Evolutionary conservation across 2,329 filamentous ascomycete species (phyloP), one percentile per base, ranked within the genome.

Genomic region (Sporothrix humicola): DNA sequence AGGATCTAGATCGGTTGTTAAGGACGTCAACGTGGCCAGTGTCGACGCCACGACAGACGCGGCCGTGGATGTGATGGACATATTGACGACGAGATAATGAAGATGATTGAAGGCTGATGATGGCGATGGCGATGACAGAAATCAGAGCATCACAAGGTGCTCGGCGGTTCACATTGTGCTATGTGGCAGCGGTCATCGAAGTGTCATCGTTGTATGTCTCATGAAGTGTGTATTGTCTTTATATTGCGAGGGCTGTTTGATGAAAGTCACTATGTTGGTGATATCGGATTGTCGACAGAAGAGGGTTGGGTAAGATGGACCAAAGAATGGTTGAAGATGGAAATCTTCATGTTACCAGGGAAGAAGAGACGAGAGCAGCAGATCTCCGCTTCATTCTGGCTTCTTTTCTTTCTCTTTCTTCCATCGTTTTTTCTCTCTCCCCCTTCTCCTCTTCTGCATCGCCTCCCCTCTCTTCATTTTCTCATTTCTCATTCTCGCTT

Each of bases 121-220:
- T 37, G 31, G 31, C 2, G 7, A 37, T 37, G 31, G 31, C 31
- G 31, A 37, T 37, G 31, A 37, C 31, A 37, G 2, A 44, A 61
- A n/a, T 46, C 12, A 61, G 52, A 61, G n/a, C 61, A 66, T 66
- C 61, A 66, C 42, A 44, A 1, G 5, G 17, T 23, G 20, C 42
- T 26, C 42, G 44, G 15, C n/a, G n/a, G n/a, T 26, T 66, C 44
- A 48, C 44, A 66, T 63, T 6, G 59, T 63, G 31, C 31, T 61
- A 2, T 3, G 26, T n/a, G 58, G 26, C 56, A 31, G 10, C 10
- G 5, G 56, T 23, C 20, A 37, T 13, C 26, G 12, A 37, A 1
- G 52, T 54, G 2, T 54, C n/a, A n/a, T 54, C 52, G n/a, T 54
- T 5, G 20, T 23, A 20, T 13, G 46, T 48, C 52, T 50, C 13